Evolutionary conservation across 2,329 filamentous ascomycete genomes (phyloP), one percentile per base, ranked within the genome.

Genomic region (Fusarium clavum): DNA sequence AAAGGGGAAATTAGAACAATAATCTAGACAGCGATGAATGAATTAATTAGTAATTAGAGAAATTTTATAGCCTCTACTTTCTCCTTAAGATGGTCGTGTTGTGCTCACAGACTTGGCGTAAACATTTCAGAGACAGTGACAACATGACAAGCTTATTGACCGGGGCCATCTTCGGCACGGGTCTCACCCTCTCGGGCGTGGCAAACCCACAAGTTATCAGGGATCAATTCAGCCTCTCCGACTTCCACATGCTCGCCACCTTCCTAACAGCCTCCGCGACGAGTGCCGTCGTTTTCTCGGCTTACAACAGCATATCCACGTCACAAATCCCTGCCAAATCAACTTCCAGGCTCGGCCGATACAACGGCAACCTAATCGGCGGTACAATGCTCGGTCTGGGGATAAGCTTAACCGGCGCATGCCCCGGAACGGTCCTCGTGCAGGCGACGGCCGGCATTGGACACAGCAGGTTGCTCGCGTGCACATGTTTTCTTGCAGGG

Each of bases 331-430:
- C 61, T 5, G 24, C 47, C 18, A 58, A 38, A 7, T 16, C 29
- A 5, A 10, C 61, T 14, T 60, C 34, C 24, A 66, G 62, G 62
- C 8, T 65, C 2, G 62, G 62, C 16, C 13, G 24, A 1, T 65
- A 60, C 6, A 61, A 65, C n/a, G 62, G 62, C 2, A 65, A 65
- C n/a, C 12, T 65, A 4, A 32, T 65, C 18, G 62, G 62, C 9
- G 62, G 62, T 10, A 38, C 62, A 8, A 66, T 65, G 55, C 30
- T 65, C 10, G 62, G 62, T 44, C 46, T 65, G 40, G 62, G 62
- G 29, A 65, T 65, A 60, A 65, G 61, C 47, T 65, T 65, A 53
- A 66, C 62, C 14, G 62, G 62, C 9, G 62, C 62, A 18, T 65
- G 62, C 29, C 62, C 61, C 18, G 62, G 62, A 14, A 65, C 62